A percentile compares a stretch with the other conserved stretches of the same genome.
phyloP scores from a whole-genome alignment of 139 green algal genomes.

The Diplosphaera chodatii region DNA sequence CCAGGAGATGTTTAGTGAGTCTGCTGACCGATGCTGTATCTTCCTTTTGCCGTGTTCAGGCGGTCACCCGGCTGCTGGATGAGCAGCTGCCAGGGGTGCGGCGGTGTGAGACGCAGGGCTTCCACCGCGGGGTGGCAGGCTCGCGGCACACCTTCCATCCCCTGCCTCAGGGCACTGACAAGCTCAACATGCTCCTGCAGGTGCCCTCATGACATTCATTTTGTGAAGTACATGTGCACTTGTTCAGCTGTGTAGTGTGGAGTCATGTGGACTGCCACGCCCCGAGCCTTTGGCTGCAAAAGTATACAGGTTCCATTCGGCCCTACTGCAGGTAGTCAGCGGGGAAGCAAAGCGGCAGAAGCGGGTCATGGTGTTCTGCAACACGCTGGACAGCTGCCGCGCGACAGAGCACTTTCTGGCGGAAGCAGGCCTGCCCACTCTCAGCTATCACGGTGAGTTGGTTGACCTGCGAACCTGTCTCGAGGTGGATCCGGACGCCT shows the following conservation, averaged over 20 bases:
- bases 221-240: neutral
- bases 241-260: no score
- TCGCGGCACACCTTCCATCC: constrained; percentile 79
- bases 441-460: constrained; percentile 83
- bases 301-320: neutral
- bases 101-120: constrained; percentile 53
- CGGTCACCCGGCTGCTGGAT: constrained; percentile 44
- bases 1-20: no score
- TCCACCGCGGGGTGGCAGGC: constrained; percentile 71
- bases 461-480: constrained; percentile 53
- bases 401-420: constrained; percentile 79
- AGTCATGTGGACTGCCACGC: no score
- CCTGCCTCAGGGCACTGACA: constrained; percentile 58
- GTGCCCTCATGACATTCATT: constrained; percentile 7
- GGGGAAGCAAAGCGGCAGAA: constrained; percentile 26
- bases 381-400: constrained; percentile 81
- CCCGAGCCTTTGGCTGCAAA: neutral
- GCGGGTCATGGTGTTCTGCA: constrained; percentile 90
- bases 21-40: no score
- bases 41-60: constrained; percentile 14
- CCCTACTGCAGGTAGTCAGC: constrained; percentile 48
- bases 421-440: constrained; percentile 61
- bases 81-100: constrained; percentile 66
- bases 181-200: constrained; percentile 72
- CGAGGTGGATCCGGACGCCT: no score